phyloP scores from a whole-genome alignment of 2,329 filamentous ascomycete genomes.

The Penicillium expansum region DNA sequence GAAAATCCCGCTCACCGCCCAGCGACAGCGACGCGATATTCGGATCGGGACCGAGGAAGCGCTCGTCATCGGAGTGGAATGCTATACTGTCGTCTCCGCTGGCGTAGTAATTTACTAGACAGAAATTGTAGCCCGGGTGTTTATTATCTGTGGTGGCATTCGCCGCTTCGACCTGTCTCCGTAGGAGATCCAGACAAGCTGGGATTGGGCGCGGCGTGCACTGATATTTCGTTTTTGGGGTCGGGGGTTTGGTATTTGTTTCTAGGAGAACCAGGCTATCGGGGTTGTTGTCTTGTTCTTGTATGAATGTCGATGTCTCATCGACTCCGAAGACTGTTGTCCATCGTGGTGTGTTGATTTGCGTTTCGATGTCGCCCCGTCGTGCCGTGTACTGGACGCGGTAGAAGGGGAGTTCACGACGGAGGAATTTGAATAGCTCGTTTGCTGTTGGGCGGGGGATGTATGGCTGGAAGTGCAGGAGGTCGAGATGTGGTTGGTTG shows the following conservation, averaged over 20 bases:
- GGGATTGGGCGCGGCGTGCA: conserved; percentile 69
- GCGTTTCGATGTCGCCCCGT: conserved; percentile 60
- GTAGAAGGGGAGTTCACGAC: conserved; percentile 71
- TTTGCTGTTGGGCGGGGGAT: conserved; percentile 57
- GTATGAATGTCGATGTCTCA: conserved; percentile 60
- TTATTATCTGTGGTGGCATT: conserved; percentile 48
- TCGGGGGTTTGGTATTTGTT: conserved; percentile 41
- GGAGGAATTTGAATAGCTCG: conserved; percentile 67
- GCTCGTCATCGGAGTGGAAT: conserved; percentile 78
- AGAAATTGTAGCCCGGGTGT: conserved; percentile 71
- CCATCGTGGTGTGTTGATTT: conserved; percentile 62
- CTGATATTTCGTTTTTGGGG: conserved; percentile 52
- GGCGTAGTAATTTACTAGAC: conserved; percentile 81
- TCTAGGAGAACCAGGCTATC: conserved; percentile 32
- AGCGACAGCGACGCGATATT: conserved; percentile 73
- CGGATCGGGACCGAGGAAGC: conserved; percentile 67
- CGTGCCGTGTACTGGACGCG: conserved; percentile 71
- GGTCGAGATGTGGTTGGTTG: conserved; percentile 67
- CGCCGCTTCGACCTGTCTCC: conserved; percentile 61
- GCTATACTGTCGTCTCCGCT: conserved; percentile 72
- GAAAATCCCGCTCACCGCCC: conserved; percentile 69
- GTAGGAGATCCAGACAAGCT: conserved; percentile 63
- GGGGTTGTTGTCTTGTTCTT: conserved; percentile 5
- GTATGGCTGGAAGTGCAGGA: conserved; percentile 74
- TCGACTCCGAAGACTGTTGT: conserved; percentile 62